These are phyloP conservation scores for Lentinula guzmanii DNA, from an alignment of 768 basidiomycete species.

Conservation along the genomic window DNA sequence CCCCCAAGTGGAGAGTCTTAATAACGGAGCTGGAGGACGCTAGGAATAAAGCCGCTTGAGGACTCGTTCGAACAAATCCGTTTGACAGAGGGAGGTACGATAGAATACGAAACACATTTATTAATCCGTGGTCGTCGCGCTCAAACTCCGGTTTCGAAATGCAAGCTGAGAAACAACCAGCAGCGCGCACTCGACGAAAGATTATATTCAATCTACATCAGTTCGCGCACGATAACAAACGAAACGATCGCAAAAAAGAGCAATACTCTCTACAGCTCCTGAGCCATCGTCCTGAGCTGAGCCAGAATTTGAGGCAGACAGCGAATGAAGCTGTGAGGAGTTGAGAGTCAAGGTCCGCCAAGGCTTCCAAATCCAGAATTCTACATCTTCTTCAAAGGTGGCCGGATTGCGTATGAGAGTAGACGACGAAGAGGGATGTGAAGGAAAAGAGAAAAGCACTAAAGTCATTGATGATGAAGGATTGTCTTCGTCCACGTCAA, in stretches of 20 bases:
- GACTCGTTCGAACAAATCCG: background rate
- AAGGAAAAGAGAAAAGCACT: background rate
- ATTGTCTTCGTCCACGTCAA: background rate
- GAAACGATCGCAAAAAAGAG: background rate
- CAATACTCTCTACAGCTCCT: background rate
- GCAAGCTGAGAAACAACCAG: too few relatives aligned
- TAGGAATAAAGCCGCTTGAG: background rate
- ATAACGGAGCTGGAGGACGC: background rate
- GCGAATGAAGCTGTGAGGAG: background rate
- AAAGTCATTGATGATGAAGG: background rate
- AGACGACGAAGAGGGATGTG: background rate
- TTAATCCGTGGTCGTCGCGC: background rate
- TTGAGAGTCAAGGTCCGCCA: constrained; percentile 2
- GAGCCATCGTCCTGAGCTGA: background rate
- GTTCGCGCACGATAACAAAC: background rate
- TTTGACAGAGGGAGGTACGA: background rate
- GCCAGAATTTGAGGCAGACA: background rate
- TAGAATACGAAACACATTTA: background rate
- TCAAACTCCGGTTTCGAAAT: background rate
- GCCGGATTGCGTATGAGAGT: background rate
- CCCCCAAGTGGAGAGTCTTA: background rate
- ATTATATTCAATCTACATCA: background rate
- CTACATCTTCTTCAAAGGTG: background rate
- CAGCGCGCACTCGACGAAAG: background rate
- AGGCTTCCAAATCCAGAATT: constrained; percentile 6